Evolutionary conservation across 2,329 filamentous ascomycete genomes (phyloP).

Genomic region (Xylariaceae sp.): DNA sequence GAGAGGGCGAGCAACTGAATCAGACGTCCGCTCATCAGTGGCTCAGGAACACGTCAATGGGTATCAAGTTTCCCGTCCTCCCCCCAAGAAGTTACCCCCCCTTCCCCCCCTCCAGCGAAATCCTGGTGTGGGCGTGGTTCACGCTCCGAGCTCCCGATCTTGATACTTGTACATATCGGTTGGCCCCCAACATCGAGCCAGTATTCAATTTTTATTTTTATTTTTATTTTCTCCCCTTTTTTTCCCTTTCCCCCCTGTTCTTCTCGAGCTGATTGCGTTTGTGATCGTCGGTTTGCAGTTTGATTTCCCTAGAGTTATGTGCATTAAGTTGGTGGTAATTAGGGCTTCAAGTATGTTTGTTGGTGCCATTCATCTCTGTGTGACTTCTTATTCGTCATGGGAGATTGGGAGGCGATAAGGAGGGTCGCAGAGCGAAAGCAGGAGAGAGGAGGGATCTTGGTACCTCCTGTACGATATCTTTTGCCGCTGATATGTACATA

Average conservation of each 20-base stretch:
- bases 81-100: too few relatives aligned
- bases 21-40: constrained; percentile 24
- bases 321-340: neutral
- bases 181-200: constrained; percentile 18
- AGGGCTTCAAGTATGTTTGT: constrained; percentile 1
- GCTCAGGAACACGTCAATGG: constrained; percentile 26
- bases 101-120: constrained; percentile 17
- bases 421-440: constrained; percentile 11
- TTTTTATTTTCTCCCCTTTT: too few relatives aligned
- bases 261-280: constrained; percentile 3
- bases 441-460: constrained; percentile 25
- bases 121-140: constrained; percentile 11
- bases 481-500: constrained; percentile 24
- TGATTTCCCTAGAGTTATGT: neutral
- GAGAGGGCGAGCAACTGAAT: constrained; percentile 19
- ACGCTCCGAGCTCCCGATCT: neutral
- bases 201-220: neutral
- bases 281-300: too few relatives aligned
- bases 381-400: constrained; percentile 18
- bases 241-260: too few relatives aligned
- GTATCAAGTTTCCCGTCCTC: constrained; percentile 7
- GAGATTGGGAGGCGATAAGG: constrained; percentile 25
- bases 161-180: neutral
- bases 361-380: constrained; percentile 5
- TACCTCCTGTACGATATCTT: constrained; percentile 14